Percentiles rank a stretch among this genome's conserved stretches.
Evolutionary conservation across 345 rosid species (phyloP).

Genomic region (Rubroshorea leprosula): DNA sequence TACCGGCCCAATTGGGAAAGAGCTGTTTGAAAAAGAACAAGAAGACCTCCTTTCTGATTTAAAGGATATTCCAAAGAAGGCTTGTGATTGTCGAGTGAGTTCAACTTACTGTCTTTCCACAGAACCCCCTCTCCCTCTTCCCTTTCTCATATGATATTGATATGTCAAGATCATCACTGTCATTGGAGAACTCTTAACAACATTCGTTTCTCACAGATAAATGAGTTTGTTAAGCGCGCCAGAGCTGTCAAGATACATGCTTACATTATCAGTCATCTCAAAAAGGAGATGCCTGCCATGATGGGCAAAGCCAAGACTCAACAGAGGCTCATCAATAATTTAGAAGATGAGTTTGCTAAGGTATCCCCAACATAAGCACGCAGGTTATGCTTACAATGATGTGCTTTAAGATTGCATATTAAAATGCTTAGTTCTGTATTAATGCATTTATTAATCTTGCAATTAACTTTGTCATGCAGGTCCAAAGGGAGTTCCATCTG

Average conservation of each 20-base stretch:
- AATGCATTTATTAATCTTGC: not conserved
- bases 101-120: no score
- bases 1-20: constrained; percentile 64
- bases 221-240: constrained; percentile 93
- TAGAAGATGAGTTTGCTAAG: constrained; percentile 76
- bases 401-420: not conserved
- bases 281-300: constrained; percentile 92
- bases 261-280: constrained; percentile 81
- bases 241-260: constrained; percentile 94
- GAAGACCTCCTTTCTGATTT: constrained; percentile 73
- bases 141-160: no score
- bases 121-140: no score
- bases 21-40: constrained; percentile 88
- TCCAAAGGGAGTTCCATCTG: constrained; percentile 74
- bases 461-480: constrained; percentile 31
- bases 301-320: constrained; percentile 96
- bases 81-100: constrained; percentile 92
- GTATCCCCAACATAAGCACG: no score
- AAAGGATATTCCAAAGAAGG: constrained; percentile 77
- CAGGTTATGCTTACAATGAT: not conserved
- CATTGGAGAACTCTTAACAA: no score
- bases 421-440: not conserved
- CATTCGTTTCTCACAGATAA: constrained; percentile 42
- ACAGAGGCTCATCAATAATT: constrained; percentile 70
- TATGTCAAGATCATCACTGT: no score